Conservation (phyloP, 129 eudicot species). For the Chrysanthemum lavandulifolium region DNA sequence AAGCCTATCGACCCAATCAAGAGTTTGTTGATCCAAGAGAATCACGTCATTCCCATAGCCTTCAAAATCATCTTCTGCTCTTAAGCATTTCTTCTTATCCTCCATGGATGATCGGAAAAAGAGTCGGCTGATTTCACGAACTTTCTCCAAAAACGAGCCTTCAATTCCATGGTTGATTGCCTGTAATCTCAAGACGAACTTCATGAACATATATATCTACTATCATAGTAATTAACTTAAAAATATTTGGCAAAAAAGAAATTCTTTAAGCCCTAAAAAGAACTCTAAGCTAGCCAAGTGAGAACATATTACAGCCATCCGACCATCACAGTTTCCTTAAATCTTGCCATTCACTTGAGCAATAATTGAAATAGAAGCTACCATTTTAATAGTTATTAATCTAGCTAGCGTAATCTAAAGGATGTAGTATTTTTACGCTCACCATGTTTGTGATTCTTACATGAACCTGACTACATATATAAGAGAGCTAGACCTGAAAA, state of each 20-base stretch:
- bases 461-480: no score
- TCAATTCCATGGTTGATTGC: constrained; percentile 58
- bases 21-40: constrained; percentile 43
- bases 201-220: constrained; percentile 4
- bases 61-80: constrained; percentile 41
- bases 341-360: no score
- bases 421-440: no score
- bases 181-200: constrained; percentile 25
- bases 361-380: no score
- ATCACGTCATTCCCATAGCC: constrained; percentile 70
- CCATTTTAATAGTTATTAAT: no score
- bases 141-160: constrained; percentile 38
- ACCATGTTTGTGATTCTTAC: no score
- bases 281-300: no score
- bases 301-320: no score
- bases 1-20: constrained; percentile 66
- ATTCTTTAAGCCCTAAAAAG: neutral
- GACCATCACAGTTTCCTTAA: no score
- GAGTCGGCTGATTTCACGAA: constrained; percentile 29
- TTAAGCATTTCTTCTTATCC: constrained; percentile 45
- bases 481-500: no score
- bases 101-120: constrained; percentile 46
- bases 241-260: neutral
- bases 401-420: no score
- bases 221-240: neutral